Percentiles rank a stretch among this genome's conserved stretches.
Evolutionary conservation across 192 early-diverging fungal genomes (phyloP).

Genomic region (Coemansia asiatica): DNA sequence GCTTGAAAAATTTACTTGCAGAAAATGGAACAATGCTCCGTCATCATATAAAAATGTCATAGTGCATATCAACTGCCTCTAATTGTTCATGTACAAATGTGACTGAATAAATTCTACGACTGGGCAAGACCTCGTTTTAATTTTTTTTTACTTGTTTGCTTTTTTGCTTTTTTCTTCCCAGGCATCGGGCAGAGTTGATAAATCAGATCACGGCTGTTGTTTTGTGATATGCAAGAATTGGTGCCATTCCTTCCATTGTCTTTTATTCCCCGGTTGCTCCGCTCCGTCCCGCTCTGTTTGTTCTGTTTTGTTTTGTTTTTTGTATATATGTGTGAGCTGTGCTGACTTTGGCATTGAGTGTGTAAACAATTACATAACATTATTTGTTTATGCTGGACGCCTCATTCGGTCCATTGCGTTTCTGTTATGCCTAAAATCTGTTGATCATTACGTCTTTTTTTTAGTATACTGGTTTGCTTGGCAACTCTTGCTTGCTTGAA

Average conservation of each 20-base stretch:
- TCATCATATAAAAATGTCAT: conserved; percentile 5
- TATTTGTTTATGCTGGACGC: background rate
- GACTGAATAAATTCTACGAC: background rate
- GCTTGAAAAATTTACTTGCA: conserved; percentile 3
- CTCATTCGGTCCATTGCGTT: background rate
- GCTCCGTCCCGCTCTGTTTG: background rate
- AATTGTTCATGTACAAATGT: background rate
- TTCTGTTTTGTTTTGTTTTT: background rate
- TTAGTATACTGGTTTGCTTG: background rate
- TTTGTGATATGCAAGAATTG: too few relatives aligned
- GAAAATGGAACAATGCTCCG: conserved; percentile 6
- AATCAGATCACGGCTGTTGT: background rate
- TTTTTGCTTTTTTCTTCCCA: background rate
- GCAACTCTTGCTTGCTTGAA: background rate
- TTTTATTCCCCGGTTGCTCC: background rate
- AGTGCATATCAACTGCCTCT: background rate
- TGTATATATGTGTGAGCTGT: too few relatives aligned
- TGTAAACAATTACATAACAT: background rate
- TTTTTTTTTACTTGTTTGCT: background rate
- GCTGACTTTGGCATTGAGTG: background rate
- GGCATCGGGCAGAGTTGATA: too few relatives aligned
- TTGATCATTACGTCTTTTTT: background rate
- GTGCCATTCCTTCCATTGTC: too few relatives aligned
- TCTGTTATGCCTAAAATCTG: background rate
- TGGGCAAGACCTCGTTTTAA: background rate